These are phyloP conservation scores for Volvox reticuliferus DNA, from an alignment of 139 green algal species.

Conservation along the genomic window DNA sequence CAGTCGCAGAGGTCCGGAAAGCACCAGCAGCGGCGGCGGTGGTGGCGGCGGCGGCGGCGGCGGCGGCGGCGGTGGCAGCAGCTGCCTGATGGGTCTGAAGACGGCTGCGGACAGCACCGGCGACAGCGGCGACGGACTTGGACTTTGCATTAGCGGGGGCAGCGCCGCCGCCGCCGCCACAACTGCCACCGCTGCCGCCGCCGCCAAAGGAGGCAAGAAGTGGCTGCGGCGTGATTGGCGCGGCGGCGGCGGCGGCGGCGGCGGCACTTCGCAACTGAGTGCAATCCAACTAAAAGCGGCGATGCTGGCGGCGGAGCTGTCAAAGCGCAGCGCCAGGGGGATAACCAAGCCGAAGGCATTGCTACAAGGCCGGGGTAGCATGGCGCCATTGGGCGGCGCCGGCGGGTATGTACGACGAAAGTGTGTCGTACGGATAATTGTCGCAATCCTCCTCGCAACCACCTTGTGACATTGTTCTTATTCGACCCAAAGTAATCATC, in stretches of 20 bases:
- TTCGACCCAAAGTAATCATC: too few species aligned
- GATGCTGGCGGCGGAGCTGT: neutral
- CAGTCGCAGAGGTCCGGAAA: neutral
- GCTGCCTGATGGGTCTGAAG: too few species aligned
- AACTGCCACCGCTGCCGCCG: too few species aligned
- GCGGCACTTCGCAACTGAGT: too few species aligned
- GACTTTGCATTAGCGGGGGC: neutral
- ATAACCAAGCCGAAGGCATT: neutral
- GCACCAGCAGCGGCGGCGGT: slow-evolving; percentile 3
- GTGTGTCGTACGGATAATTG: neutral
- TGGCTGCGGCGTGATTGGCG: neutral
- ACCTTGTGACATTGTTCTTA: too few species aligned
- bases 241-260: neutral
- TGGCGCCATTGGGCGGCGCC: too few species aligned
- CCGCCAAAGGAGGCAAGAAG: neutral
- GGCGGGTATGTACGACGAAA: neutral
- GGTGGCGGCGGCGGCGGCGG: neutral
- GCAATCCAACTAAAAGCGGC: neutral
- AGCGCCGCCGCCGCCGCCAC: neutral
- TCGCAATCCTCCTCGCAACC: too few species aligned
- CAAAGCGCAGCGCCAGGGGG: neutral
- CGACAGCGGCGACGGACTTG: neutral
- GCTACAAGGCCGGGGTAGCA: neutral
- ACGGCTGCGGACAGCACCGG: neutral
- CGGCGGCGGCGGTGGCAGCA: slow-evolving; percentile 1